These are phyloP conservation scores for Amyloporia xantha DNA, from an alignment of 768 basidiomycete species.

Conservation along the genomic window DNA sequence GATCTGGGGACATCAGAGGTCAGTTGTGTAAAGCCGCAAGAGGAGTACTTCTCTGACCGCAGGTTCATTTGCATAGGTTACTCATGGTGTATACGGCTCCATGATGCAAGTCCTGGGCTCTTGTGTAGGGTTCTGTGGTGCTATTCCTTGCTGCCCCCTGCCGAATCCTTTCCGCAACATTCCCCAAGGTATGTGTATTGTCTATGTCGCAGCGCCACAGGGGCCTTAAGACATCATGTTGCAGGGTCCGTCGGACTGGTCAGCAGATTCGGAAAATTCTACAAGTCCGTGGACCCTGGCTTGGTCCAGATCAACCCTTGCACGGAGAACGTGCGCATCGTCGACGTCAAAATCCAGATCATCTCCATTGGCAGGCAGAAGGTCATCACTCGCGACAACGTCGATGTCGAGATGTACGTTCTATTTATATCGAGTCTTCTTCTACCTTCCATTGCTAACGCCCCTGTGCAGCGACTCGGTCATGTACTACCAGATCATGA, in stretches of 20 bases:
- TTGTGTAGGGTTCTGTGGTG: conserved; percentile 61
- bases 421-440: background rate
- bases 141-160: conserved; percentile 76
- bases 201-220: too few species aligned
- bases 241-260: conserved; percentile 85
- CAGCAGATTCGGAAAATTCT: conserved; percentile 92
- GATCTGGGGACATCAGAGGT: conserved; percentile 69
- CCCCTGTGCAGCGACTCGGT: conserved; percentile 67
- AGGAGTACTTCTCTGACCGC: background rate
- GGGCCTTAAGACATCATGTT: too few species aligned
- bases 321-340: conserved; percentile 78
- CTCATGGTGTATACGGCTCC: conserved; percentile 83
- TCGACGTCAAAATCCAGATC: conserved; percentile 97
- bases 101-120: conserved; percentile 66
- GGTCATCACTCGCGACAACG: conserved; percentile 95
- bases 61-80: conserved; percentile 40
- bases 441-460: conserved; percentile 10
- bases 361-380: conserved; percentile 78
- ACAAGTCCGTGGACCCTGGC: conserved; percentile 92
- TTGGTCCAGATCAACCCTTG: conserved; percentile 91
- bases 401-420: conserved; percentile 85
- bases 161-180: conserved; percentile 87
- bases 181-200: conserved; percentile 71
- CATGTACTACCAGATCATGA: conserved; percentile 86
- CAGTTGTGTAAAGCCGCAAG: conserved; percentile 5